Percentiles rank a stretch among this genome's conserved stretches.
phyloP scores from a whole-genome alignment of 768 basidiomycete species.

The Agaricus blazei region DNA sequence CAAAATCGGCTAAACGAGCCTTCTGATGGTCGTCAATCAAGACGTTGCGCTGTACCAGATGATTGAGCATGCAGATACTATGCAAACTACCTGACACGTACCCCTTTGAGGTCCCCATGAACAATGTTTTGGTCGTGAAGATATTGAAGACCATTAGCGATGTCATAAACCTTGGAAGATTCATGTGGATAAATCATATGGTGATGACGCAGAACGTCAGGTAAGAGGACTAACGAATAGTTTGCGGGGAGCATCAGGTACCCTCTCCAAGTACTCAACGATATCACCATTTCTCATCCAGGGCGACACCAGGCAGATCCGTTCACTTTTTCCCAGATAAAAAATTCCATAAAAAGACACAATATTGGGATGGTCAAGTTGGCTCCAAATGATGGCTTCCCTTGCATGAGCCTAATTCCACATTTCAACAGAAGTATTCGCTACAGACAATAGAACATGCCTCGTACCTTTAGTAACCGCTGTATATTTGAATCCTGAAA shows the following conservation, averaged over 20 bases:
- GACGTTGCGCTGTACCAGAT: not conserved
- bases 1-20: conserved; percentile 7
- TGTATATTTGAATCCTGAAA: conserved; percentile 8
- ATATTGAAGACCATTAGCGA: conserved; percentile 9
- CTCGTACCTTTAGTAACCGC: conserved; percentile 16
- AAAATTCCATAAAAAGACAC: conserved; percentile 8
- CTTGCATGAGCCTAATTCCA: not conserved
- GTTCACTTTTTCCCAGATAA: not conserved
- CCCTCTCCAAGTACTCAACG: not conserved
- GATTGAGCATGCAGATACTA: not conserved
- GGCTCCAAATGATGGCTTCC: conserved; percentile 7
- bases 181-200: conserved; percentile 14
- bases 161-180: conserved; percentile 11
- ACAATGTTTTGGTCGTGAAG: conserved; percentile 10
- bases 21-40: conserved; percentile 9
- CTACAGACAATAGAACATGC: too few species aligned
- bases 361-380: conserved; percentile 4
- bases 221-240: not conserved
- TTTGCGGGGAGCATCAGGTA: not conserved
- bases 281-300: conserved; percentile 13
- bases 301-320: conserved; percentile 10
- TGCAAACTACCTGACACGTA: not conserved
- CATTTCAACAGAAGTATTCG: too few species aligned
- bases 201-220: not conserved
- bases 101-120: conserved; percentile 15